These are phyloP conservation scores for Bolboschoenus planiculmis DNA, from an alignment of 176 grass and related monocot species.

Conservation along the genomic window DNA sequence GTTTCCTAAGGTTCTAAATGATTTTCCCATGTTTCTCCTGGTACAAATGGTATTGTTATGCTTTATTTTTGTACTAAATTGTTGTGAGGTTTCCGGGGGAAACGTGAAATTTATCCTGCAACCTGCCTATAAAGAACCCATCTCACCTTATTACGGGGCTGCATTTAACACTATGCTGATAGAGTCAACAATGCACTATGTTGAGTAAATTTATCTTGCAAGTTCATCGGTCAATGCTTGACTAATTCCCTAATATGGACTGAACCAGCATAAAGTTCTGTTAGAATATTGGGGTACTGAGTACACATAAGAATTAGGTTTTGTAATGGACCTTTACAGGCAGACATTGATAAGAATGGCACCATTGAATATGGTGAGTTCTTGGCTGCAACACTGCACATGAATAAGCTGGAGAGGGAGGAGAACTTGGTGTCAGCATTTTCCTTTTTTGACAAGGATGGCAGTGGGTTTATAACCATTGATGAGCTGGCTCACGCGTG, in stretches of 20 bases:
- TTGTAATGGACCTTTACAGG: constrained; percentile 22
- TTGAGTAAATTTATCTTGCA: neutral
- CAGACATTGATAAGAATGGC: constrained; percentile 37
- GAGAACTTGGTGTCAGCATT: constrained; percentile 87
- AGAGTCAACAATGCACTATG: neutral
- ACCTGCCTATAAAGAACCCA: neutral
- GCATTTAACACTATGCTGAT: neutral
- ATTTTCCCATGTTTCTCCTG: neutral
- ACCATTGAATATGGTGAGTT: constrained; percentile 89
- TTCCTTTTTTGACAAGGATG: constrained; percentile 91
- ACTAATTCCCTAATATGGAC: neutral
- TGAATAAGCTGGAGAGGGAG: constrained; percentile 94
- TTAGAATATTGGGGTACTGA: neutral
- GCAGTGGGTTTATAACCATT: constrained; percentile 90
- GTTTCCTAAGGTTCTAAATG: neutral
- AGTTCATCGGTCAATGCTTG: neutral
- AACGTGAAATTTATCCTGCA: neutral
- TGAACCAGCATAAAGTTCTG: neutral
- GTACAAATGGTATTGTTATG: neutral
- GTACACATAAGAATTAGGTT: neutral
- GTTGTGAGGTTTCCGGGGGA: neutral
- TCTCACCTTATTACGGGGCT: neutral
- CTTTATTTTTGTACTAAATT: neutral
- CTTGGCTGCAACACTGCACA: constrained; percentile 84
- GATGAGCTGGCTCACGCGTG: constrained; percentile 93